A percentile compares a stretch with the other conserved stretches of the same genome.
Evolutionary conservation across 495 filamentous ascomycete genomes (phyloP).

Genomic region (Podospora didyma): DNA sequence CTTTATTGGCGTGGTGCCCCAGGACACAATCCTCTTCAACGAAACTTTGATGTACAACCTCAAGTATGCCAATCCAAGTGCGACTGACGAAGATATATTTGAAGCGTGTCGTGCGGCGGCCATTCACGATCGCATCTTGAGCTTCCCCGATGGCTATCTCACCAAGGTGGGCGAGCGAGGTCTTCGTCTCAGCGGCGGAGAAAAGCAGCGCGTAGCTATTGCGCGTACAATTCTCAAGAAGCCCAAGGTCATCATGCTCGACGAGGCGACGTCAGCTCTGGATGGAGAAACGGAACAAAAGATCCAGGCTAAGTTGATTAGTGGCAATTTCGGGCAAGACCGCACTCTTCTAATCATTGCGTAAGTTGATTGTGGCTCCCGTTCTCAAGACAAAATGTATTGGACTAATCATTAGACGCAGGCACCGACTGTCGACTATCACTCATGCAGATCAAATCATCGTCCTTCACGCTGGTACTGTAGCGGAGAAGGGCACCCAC

Average conservation of each 20-base stretch:
- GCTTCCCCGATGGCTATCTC: constrained; percentile 86
- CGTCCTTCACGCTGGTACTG: constrained; percentile 79
- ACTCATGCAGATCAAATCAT: constrained; percentile 92
- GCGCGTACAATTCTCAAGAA: constrained; percentile 95
- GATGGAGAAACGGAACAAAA: constrained; percentile 96
- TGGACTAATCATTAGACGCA: constrained; percentile 13
- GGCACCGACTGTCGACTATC: constrained; percentile 90
- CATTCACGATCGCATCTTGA: constrained; percentile 93
- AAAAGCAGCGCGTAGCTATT: constrained; percentile 96
- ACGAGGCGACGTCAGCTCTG: constrained; percentile 93
- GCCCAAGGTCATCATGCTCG: constrained; percentile 90
- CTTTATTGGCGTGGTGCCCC: constrained; percentile 92
- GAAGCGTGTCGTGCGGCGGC: constrained; percentile 87
- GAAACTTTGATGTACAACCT: constrained; percentile 96
- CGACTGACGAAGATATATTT: constrained; percentile 81
- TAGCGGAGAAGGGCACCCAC: constrained; percentile 84
- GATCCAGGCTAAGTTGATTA: constrained; percentile 81
- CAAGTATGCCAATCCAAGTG: constrained; percentile 84
- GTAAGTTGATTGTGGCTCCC: constrained; percentile 34
- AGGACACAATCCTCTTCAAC: constrained; percentile 96
- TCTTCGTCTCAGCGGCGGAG: constrained; percentile 85
- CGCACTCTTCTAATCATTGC: constrained; percentile 72
- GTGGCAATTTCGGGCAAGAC: constrained; percentile 70
- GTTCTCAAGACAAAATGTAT: background rate
- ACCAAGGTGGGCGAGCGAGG: constrained; percentile 96